These are phyloP conservation scores for Paramyrothecium sp. DNA, from an alignment of 2,329 filamentous ascomycete species.

Conservation along the genomic window DNA sequence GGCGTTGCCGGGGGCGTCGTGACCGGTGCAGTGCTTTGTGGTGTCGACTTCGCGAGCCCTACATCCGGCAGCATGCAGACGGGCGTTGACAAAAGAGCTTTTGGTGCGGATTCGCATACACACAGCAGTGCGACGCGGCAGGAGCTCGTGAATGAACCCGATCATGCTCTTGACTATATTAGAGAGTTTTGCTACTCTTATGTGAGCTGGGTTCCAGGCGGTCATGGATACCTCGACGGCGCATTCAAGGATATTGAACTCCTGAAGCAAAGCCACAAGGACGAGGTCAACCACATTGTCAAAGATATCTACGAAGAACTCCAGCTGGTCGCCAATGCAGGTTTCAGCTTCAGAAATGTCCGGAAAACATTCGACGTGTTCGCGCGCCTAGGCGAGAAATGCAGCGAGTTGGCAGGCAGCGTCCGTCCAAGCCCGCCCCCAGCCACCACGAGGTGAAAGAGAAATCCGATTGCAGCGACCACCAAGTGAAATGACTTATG, in stretches of 20 bases:
- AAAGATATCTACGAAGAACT: constrained; percentile 67
- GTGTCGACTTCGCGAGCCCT: constrained; percentile 41
- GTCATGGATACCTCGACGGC: constrained; percentile 63
- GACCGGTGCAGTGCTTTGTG: constrained; percentile 40
- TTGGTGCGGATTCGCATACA: constrained; percentile 40
- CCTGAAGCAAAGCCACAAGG: constrained; percentile 63
- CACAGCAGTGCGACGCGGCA: constrained; percentile 60
- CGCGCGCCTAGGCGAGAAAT: constrained; percentile 57
- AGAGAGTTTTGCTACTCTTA: constrained; percentile 67
- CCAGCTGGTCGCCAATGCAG: constrained; percentile 54
- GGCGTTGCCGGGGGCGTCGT: constrained; percentile 43
- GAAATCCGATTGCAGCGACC: constrained; percentile 65
- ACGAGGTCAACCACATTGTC: constrained; percentile 69
- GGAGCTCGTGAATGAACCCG: constrained; percentile 61
- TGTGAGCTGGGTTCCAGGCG: constrained; percentile 70
- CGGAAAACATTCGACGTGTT: constrained; percentile 61
- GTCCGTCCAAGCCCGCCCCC: constrained; percentile 64
- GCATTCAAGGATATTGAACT: constrained; percentile 71
- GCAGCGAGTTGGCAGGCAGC: constrained; percentile 62
- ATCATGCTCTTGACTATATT: constrained; percentile 65
- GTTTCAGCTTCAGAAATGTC: constrained; percentile 60
- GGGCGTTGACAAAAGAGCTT: constrained; percentile 42
- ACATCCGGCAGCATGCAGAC: constrained; percentile 34
- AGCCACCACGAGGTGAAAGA: constrained; percentile 74
- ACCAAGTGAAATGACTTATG: constrained; percentile 56